Evolutionary conservation across 768 basidiomycete genomes (phyloP), one percentile per base, ranked within the genome.

Genomic region (Termitomyces sp.): DNA sequence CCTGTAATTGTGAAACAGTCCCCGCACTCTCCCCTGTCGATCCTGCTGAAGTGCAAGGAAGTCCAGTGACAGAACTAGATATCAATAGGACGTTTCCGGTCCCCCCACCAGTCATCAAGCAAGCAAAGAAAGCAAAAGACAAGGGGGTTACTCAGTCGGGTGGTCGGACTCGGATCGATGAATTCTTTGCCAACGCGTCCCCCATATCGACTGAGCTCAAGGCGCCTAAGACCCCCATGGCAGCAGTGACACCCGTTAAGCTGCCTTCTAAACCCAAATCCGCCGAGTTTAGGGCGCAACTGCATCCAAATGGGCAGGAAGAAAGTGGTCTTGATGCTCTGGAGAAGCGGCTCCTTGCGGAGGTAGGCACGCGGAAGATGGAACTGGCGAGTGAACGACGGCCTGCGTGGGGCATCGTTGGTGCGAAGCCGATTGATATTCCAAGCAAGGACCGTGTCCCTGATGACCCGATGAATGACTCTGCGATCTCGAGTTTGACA

Each of bases 261-360:
- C 64, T 63, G 6, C 58, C 61, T 10, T 57, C 24, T 35, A 61
- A 60, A 50, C 54, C 54, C 42, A 57, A 61, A 43, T 48, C 47
- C 16, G 26, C 33, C 10, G 58, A 65, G 22, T 55, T 53, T 24
- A 56, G n/a, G 20, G 44, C 59, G 5, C 58, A 60, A 32, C 28
- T 57, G 18, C 35, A 61, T 51, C 38, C 63, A 58, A 54, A 47
- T 63, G 57, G 63, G 51, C 55, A 60, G 43, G 61, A 64, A 56
- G 82, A 82, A 63, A 84, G 76, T 51, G 89, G 89, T 9, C 71
- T 92, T 3, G 89, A 92, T 61, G 89, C 85, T 3, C 72, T 92
- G 8, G 90, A 92, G 66, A 75, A 82, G 49, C 75, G 84, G 53
- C 72, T 92, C 4, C 70, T 87, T 0, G 84, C 82, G 0, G 84